Conservation (phyloP, 306 rosid genomes). For the Datisca glomerata region DNA sequence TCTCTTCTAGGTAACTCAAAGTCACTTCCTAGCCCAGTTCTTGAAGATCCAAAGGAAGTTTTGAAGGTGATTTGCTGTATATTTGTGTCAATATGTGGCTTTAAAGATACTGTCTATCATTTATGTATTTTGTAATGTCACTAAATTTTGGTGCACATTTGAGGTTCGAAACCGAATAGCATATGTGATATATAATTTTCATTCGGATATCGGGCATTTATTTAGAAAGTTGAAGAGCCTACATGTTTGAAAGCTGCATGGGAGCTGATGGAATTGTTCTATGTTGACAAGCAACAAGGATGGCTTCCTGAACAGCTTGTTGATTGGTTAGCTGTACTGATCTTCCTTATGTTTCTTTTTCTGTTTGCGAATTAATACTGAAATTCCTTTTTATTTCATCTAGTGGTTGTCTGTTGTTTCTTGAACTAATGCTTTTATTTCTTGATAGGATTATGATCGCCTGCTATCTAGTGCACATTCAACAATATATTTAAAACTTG, state of each 20-base stretch:
- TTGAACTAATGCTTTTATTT: conserved; percentile 13
- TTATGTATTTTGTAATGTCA: too few relatives aligned
- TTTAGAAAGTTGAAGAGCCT: conserved; percentile 63
- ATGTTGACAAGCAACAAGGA: conserved; percentile 77
- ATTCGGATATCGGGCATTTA: conserved; percentile 6
- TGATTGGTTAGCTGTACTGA: conserved; percentile 95
- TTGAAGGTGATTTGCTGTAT: conserved; percentile 36
- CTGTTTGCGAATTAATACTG: conserved; percentile 4
- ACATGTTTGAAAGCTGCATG: conserved; percentile 85
- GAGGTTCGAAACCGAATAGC: too few relatives aligned
- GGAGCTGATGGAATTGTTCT: conserved; percentile 88
- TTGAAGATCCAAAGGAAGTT: conserved; percentile 45
- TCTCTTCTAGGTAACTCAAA: conserved; percentile 51
- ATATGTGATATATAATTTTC: too few relatives aligned
- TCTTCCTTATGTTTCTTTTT: conserved; percentile 15
- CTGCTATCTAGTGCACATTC: conserved; percentile 59
- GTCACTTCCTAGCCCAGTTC: conserved; percentile 26
- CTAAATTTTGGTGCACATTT: too few relatives aligned
- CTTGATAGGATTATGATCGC: conserved; percentile 66
- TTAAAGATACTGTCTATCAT: too few relatives aligned
- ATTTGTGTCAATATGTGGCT: too few relatives aligned
- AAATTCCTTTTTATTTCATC: too few relatives aligned
- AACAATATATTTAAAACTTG: conserved; percentile 61
- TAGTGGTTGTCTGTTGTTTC: neutral
- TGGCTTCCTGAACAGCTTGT: conserved; percentile 88